These are phyloP conservation scores for Salix exigua DNA, from an alignment of 345 rosid species.

Conservation along the genomic window DNA sequence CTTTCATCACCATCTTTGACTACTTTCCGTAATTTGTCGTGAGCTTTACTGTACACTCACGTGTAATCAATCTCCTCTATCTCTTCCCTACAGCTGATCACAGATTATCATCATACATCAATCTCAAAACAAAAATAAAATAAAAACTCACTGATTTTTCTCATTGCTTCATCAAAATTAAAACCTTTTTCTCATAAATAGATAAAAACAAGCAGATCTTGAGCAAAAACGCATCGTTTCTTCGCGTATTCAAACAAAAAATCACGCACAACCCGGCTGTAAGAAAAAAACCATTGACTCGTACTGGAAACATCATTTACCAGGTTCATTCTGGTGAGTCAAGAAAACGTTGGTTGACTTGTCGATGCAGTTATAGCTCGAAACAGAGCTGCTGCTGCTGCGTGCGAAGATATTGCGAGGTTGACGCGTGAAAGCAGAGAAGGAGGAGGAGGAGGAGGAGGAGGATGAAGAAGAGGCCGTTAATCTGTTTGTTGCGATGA, in stretches of 20 bases:
- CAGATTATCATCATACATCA: not conserved
- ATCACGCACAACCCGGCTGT: no score
- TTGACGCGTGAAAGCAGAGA: not conserved
- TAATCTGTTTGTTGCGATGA: not conserved
- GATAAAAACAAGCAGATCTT: no score
- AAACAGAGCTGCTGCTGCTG: no score
- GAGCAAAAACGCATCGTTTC: no score
- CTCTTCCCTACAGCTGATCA: not conserved
- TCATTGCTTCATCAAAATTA: not conserved
- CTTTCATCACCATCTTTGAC: conserved; percentile 19
- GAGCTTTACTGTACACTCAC: not conserved
- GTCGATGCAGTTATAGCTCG: no score
- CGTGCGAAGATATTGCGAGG: no score
- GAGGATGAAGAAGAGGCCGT: not conserved
- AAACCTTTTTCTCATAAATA: not conserved
- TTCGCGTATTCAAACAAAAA: no score
- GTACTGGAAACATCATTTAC: no score
- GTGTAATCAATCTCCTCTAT: not conserved
- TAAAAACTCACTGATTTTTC: not conserved
- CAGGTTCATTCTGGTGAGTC: no score
- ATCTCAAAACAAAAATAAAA: no score
- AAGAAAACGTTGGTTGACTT: no score
- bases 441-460: not conserved
- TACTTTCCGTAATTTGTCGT: not conserved
- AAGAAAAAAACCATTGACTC: no score